Conservation (phyloP, 305 asterid genomes). For the Fraxinus velutina region DNA sequence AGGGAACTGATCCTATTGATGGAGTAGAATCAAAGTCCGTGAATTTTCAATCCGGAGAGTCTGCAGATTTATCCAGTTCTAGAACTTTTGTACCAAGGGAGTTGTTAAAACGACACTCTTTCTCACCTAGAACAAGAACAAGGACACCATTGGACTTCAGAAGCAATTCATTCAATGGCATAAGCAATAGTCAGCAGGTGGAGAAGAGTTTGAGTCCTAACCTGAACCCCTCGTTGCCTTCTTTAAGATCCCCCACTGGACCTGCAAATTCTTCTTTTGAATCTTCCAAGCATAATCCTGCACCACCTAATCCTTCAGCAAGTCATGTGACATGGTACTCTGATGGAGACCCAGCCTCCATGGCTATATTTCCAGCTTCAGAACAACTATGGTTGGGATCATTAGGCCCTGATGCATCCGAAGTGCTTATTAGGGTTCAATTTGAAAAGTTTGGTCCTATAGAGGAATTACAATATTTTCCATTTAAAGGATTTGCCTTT, state of each 20-base stretch:
- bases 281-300: slow-evolving; percentile 53
- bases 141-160: slow-evolving; percentile 60
- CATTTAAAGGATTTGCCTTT: slow-evolving; percentile 65
- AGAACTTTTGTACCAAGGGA: slow-evolving; percentile 51
- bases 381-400: slow-evolving; percentile 79
- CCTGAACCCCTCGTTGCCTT: slow-evolving; percentile 36
- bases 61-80: slow-evolving; percentile 41
- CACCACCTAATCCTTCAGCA: slow-evolving; percentile 44
- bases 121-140: slow-evolving; percentile 61
- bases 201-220: slow-evolving; percentile 55
- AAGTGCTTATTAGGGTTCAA: slow-evolving; percentile 62
- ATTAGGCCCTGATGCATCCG: slow-evolving; percentile 76
- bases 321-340: slow-evolving; percentile 46
- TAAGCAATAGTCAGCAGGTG: slow-evolving; percentile 44
- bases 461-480: slow-evolving; percentile 54
- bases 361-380: slow-evolving; percentile 86
- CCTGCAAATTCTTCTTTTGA: slow-evolving; percentile 42
- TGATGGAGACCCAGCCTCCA: slow-evolving; percentile 66
- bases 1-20: slow-evolving; percentile 32
- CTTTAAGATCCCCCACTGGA: slow-evolving; percentile 47
- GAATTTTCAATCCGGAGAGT: slow-evolving; percentile 45
- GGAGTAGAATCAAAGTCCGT: slow-evolving; percentile 45
- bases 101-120: slow-evolving; percentile 43
- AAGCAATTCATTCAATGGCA: slow-evolving; percentile 48
- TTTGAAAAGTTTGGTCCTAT: slow-evolving; percentile 77